Base-by-base conservation (phyloP, 2,329 filamentous ascomycete genomes). In the Colletotrichum sp. region DNA sequence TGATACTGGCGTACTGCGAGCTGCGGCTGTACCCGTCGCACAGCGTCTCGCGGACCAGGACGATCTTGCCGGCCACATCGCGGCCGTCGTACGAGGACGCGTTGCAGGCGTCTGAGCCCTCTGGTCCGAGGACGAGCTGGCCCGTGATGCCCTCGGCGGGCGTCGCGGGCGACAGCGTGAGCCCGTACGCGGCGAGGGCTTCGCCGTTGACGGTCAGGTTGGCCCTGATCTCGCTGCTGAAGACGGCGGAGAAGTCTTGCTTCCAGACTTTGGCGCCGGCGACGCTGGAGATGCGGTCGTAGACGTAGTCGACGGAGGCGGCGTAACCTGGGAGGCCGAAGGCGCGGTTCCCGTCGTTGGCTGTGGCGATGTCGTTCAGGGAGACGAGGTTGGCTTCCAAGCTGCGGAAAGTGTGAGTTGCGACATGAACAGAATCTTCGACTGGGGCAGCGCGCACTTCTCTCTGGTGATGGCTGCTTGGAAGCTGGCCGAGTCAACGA, bases 241-340 rank as follows among this genome's bases (percentile, higher is more conserved):
- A 83, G 7, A 81, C 77, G 0, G 80, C 82, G 1, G 81, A 79
- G 6, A 83, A 82, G 13, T 83, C 81, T 62, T 83, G 79, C 49
- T 82, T 83, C 81, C 81, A 82, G 3, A 77, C 72, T 15, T 76
- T 80, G 69, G 81, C 80, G 7, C 80, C 80, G 18, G 80, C 74
- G n/a, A 82, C 77, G 9, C 79, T 80, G 3, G 79, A 81, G 13
- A 82, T 69, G n/a, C 81, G 79, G 26, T 73, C 71, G 65, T 79
- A 82, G 44, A 83, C 81, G 39, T 73, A 83, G 52, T 85, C 84
- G 0, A 80, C 79, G 2, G 84, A 85, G 36, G 83, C 88, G 10
- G 66, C 78, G n/a, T 83, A 83, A 21, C 82, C 82, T 1, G 82
- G 81, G 18, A 81, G 77, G 8, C 82, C 82, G 6, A 83, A 83